Base-by-base conservation (phyloP, 1,139 yeast genomes). In the Pichia sp. region DNA sequence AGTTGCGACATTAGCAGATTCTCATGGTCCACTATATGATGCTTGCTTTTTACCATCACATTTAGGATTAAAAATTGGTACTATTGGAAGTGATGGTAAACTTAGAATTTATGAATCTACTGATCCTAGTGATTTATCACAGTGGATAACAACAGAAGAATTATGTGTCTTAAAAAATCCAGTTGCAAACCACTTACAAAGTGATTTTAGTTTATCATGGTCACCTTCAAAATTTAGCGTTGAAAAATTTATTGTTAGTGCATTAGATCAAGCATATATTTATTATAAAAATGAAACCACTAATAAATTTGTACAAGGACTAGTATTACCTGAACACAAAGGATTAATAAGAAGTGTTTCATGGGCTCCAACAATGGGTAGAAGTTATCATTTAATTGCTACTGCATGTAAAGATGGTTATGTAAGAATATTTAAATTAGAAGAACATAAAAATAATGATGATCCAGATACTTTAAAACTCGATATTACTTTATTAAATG, bases 291-390 rank as follows among this genome's bases (percentile, higher is more conserved):
- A 74, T 50, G 65, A 67, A 28, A 68, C 66, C 36, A 71, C 71
- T 9, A 59, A 59, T 48, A 74, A 74, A 52, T 72, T 76, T 33
- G 75, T 74, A 7, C 72, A 73, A 45, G 73, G 70, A 1, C 64
- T 66, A 42, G 66, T 71, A 30, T 62, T 74, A 38, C 86, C 90
- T 1, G 96, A 88, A 45, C 97, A 90, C 64, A 76, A 79, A 52
- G 96, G 95, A 2, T 74, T 92, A 44, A 88, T 92, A 41, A 73
- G 97, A 56, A 86, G 92, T 37, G 89, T 92, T 7, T 78, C 94
- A 43, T 92, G 98, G 98, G 98, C 97, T 0, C 97, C 97, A 6
- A 82, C 95, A 0, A 87, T 90, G 85, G 98, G 97, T 2, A 73
- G 96, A 56, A 81, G 83, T 52, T 86, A 81, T 64, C 96, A 92